Evolutionary conservation across 805 yeast species (phyloP).

Genomic region (Myxozyma sirexii): DNA sequence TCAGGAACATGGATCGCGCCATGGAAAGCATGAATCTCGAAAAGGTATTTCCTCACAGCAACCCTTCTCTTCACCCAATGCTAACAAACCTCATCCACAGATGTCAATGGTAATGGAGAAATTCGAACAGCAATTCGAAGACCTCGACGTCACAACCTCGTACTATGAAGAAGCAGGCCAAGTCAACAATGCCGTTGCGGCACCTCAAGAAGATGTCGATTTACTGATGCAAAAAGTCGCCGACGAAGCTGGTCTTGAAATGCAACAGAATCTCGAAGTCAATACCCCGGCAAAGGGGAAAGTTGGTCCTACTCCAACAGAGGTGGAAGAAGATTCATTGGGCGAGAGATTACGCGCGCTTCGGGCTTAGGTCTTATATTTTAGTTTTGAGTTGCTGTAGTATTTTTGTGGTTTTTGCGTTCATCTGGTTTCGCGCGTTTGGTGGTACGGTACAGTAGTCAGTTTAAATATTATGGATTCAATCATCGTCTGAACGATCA

Average conservation of each 20-base stretch:
- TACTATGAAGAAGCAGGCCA: constrained; percentile 91
- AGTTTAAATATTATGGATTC: not conserved
- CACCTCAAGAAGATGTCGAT: constrained; percentile 96
- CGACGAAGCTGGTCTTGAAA: constrained; percentile 94
- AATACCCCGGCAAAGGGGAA: constrained; percentile 58
- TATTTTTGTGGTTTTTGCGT: not conserved
- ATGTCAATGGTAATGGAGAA: constrained; percentile 96
- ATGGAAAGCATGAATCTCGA: constrained; percentile 94
- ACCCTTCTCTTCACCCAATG: not conserved
- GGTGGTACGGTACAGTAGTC: not conserved
- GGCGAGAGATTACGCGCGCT: constrained; percentile 89
- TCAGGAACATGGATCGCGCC: constrained; percentile 95
- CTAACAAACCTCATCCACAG: constrained; percentile 12
- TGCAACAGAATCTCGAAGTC: constrained; percentile 73
- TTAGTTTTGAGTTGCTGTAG: not conserved
- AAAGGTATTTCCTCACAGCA: constrained; percentile 41
- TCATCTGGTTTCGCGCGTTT: not conserved
- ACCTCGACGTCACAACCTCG: constrained; percentile 88
- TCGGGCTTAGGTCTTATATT: constrained; percentile 45
- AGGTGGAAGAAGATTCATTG: constrained; percentile 76
- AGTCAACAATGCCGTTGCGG: constrained; percentile 81
- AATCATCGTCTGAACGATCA: not conserved
- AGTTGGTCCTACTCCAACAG: constrained; percentile 52
- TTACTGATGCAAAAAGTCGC: constrained; percentile 88
- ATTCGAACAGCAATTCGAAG: constrained; percentile 94